Evolutionary conservation across 805 yeast species (phyloP), one percentile per base, ranked within the genome.

Genomic region (Ogataea pini): DNA sequence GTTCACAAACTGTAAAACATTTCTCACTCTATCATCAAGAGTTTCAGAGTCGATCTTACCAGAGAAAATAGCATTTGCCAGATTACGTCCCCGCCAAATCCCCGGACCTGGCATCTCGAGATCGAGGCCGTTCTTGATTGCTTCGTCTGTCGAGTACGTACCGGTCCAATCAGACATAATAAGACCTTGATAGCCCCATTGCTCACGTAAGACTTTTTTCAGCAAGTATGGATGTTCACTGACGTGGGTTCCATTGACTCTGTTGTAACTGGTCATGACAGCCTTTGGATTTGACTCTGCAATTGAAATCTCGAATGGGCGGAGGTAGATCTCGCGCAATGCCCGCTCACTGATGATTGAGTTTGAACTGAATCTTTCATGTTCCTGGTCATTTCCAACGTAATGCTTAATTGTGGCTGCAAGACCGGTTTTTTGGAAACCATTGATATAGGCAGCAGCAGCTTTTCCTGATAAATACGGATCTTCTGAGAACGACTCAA

Each of bases 111-210:
- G 88, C 85, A 80, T 80, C 62, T 83, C 88, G 56, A 83, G 67
- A 59, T 81, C 83, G 47, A 83, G 66, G 7, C 87, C 86, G 29
- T 79, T 78, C 34, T 73, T 71, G 40, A 82, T 60, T 12, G 83
- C 57, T 36, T 71, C 74, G 36, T 68, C 69, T 31, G 67, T 65
- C 13, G 82, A 71, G 61, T 77, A 80, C 8, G 74, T 71, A 20
- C 87, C 88, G 59, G 59, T 76, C 87, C 87, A 82, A 64, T 82
- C 88, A 24, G 83, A 76, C 81, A 83, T 79, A 29, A 75, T 61
- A 32, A 75, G 61, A 37, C 87, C 87, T 7, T 76, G 68, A 66
- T 72, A 82, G 4, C 70, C 67, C 85, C 85, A 82, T 60, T 82
- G 86, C 2, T 69, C 59, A 47, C 83, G 68, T 50, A 82, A 65